Percentiles rank a stretch among this genome's conserved stretches.
Evolutionary conservation across 2,329 filamentous ascomycete genomes (phyloP).

Genomic region (Xylaria multiplex): DNA sequence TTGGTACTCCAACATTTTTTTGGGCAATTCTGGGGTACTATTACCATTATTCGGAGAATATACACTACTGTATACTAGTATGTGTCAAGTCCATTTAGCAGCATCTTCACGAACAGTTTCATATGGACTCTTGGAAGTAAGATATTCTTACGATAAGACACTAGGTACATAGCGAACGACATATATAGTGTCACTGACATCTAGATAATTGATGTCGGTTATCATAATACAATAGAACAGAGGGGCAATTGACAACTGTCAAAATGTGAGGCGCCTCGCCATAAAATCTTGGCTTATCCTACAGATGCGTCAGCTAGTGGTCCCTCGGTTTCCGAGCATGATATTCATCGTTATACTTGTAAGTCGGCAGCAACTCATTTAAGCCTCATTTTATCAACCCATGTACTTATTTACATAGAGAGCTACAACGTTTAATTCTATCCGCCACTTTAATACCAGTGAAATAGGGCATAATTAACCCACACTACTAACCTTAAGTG

Average conservation of each 20-base stretch:
- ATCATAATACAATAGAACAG: background rate
- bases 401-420: background rate
- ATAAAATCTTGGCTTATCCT: constrained; percentile 4
- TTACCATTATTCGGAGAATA: constrained; percentile 2
- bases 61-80: background rate
- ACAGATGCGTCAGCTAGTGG: background rate
- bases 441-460: background rate
- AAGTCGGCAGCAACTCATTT: constrained; percentile 13
- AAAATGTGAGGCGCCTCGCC: background rate
- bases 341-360: background rate
- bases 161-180: constrained; percentile 2
- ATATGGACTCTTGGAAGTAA: background rate
- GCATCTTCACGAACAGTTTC: constrained; percentile 1
- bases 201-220: background rate
- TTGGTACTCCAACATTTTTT: background rate
- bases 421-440: background rate
- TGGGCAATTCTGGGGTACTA: background rate
- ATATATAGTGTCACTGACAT: constrained; percentile 9
- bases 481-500: background rate
- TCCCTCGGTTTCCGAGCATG: background rate
- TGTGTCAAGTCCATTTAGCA: constrained; percentile 8
- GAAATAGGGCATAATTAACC: background rate
- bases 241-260: background rate
- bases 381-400: constrained; percentile 8
- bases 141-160: background rate